Conservation (phyloP, 1,284 basidiomycete species). For the Ceratobasidium papillatum region DNA sequence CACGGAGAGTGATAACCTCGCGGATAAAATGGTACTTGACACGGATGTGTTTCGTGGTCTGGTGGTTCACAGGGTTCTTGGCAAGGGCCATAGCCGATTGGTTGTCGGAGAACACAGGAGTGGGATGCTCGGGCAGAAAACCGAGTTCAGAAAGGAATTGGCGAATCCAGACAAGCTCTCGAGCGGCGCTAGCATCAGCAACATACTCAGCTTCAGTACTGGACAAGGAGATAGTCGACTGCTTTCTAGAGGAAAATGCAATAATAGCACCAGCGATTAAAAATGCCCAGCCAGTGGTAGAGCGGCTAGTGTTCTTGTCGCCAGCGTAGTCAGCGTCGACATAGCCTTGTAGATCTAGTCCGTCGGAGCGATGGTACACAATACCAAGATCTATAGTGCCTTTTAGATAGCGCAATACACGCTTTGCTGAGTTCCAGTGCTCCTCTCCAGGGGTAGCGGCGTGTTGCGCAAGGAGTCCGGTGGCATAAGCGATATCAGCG, state of each 20-base stretch:
- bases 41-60: conserved; percentile 50
- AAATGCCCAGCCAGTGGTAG: conserved; percentile 20
- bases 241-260: conserved; percentile 47
- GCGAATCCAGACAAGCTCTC: conserved; percentile 49
- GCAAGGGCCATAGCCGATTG: conserved; percentile 46
- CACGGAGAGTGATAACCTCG: conserved; percentile 48
- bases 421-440: conserved; percentile 48
- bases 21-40: conserved; percentile 48
- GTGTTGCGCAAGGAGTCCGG: conserved; percentile 46
- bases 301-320: conserved; percentile 4
- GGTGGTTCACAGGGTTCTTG: conserved; percentile 46
- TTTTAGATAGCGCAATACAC: conserved; percentile 48
- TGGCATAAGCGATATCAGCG: conserved; percentile 49
- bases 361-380: conserved; percentile 1
- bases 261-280: background rate
- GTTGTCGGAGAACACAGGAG: conserved; percentile 48
- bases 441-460: conserved; percentile 44
- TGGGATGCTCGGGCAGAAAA: background rate
- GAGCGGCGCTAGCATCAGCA: conserved; percentile 48
- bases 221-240: conserved; percentile 50
- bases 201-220: conserved; percentile 55
- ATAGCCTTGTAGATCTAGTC: background rate
- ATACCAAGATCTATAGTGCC: conserved; percentile 54
- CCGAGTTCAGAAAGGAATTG: conserved; percentile 41
- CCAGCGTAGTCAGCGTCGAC: conserved; percentile 3